These are phyloP conservation scores for Chamaecrista fasciculata DNA, from an alignment of 306 rosid genomes.

Conservation along the genomic window DNA sequence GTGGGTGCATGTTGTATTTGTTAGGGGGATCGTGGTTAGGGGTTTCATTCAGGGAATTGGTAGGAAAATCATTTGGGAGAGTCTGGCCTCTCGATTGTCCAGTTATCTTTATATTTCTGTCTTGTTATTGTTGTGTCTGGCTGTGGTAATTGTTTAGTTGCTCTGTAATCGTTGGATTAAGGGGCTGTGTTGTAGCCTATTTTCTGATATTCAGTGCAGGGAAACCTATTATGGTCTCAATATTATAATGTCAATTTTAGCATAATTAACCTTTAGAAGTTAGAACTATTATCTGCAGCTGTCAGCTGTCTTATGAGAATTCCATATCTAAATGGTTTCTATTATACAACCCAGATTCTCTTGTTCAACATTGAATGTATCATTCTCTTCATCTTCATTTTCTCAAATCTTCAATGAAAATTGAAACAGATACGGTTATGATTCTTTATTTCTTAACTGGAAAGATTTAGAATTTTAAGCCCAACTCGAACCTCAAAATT, in stretches of 20 bases:
- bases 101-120: no score
- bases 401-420: not conserved
- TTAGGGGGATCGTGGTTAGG: no score
- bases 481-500: not conserved
- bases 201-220: no score
- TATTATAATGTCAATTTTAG: not conserved
- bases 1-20: no score
- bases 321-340: not conserved
- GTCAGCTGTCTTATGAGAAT: not conserved
- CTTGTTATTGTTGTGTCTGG: no score
- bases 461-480: not conserved
- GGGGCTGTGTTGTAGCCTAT: no score
- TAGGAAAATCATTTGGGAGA: no score
- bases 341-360: not conserved
- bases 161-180: no score
- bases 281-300: not conserved
- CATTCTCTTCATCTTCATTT: not conserved
- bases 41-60: no score
- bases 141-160: no score
- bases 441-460: not conserved
- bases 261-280: not conserved
- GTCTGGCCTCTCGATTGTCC: no score
- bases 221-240: no score
- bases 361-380: not conserved
- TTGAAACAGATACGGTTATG: not conserved